A percentile compares a stretch with the other conserved stretches of the same genome.
Conservation (phyloP, 345 rosid genomes). For the Psidium guajava region DNA sequence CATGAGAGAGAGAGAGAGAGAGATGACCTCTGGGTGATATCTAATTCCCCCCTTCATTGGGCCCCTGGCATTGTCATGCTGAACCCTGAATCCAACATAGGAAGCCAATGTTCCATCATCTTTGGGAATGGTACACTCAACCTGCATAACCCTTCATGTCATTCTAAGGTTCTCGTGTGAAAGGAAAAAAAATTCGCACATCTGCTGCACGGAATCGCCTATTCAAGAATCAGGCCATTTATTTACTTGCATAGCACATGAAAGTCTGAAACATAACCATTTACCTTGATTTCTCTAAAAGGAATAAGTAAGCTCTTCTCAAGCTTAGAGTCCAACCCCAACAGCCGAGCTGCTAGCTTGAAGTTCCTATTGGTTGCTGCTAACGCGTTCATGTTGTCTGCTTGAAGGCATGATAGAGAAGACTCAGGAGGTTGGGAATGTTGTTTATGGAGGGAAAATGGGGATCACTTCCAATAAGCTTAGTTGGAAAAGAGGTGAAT, state of each 20-base stretch:
- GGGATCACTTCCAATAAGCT: neutral
- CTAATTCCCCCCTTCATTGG: conserved; percentile 99
- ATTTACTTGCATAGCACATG: neutral
- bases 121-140: conserved; percentile 87
- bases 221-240: neutral
- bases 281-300: conserved; percentile 93
- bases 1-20: neutral
- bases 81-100: conserved; percentile 88
- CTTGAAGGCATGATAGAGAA: neutral
- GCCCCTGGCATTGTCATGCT: conserved; percentile 97
- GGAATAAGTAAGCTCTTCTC: conserved; percentile 93
- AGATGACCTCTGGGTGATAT: conserved; percentile 85
- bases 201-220: neutral
- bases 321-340: conserved; percentile 93
- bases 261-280: neutral
- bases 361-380: conserved; percentile 97
- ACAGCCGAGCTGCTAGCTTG: conserved; percentile 76
- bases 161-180: neutral
- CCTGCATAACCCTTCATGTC: conserved; percentile 29
- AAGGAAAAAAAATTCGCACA: neutral
- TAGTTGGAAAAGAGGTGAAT: neutral
- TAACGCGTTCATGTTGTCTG: conserved; percentile 65
- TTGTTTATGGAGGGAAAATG: neutral
- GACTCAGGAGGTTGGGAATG: neutral
- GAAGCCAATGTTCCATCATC: conserved; percentile 87